Evolutionary conservation across 2,329 filamentous ascomycete species (phyloP).

Genomic region (Blastomyces gilchristii): DNA sequence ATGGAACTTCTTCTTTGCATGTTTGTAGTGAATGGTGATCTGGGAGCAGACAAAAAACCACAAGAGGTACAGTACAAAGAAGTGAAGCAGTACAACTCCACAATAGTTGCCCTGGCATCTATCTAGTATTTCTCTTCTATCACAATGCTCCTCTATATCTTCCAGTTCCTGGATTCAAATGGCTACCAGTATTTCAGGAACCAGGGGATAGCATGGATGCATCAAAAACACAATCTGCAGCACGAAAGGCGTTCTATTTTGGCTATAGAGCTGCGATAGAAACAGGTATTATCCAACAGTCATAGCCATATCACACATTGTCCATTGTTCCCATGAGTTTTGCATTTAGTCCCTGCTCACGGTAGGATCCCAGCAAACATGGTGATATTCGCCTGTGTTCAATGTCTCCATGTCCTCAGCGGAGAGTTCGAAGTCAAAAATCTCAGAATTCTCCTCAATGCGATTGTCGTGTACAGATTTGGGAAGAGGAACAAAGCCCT

Average conservation of each 20-base stretch:
- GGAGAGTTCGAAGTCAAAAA: constrained; percentile 52
- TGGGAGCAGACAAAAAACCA: neutral
- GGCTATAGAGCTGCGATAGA: neutral
- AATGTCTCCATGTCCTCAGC: constrained; percentile 49
- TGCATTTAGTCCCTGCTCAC: constrained; percentile 11
- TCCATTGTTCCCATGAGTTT: neutral
- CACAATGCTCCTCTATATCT: neutral
- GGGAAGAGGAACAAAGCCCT: constrained; percentile 53
- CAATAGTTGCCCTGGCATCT: neutral
- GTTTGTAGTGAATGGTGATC: neutral
- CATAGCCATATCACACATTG: neutral
- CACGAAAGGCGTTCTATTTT: neutral
- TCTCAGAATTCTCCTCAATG: constrained; percentile 50
- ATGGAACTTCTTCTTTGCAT: neutral
- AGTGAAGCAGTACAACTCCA: neutral
- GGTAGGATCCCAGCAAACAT: constrained; percentile 48
- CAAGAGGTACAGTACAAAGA: neutral
- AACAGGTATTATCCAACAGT: neutral
- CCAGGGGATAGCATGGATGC: neutral
- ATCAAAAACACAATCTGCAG: neutral
- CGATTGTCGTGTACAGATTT: constrained; percentile 51
- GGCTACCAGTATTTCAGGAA: neutral
- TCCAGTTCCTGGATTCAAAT: neutral
- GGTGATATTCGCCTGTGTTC: constrained; percentile 46
- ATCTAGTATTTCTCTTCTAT: neutral